phyloP scores from a whole-genome alignment of 352 stramenopile species.

The Globisporangium polare region DNA sequence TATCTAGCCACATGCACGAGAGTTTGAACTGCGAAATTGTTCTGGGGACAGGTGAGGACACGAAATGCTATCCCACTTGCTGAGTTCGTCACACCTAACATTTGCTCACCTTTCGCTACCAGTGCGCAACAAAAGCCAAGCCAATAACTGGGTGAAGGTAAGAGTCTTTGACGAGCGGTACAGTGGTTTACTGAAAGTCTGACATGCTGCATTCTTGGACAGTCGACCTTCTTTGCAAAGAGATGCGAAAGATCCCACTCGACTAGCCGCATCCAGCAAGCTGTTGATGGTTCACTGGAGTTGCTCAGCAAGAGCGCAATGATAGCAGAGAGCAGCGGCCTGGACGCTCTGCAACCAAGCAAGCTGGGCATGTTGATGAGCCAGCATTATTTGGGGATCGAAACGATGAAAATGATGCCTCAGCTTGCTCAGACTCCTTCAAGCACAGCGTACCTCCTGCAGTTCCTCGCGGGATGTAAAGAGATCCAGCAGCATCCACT shows the following conservation, averaged over 20 bases:
- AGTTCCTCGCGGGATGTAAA: constrained; percentile 20
- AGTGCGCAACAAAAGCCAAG: constrained; percentile 30
- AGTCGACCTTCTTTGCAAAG: constrained; percentile 16
- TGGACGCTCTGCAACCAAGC: constrained; percentile 26
- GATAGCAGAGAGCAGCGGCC: constrained; percentile 18
- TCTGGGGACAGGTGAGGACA: constrained; percentile 18
- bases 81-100: no score
- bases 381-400: constrained; percentile 50
- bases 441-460: constrained; percentile 20
- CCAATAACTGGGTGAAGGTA: constrained; percentile 16
- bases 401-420: constrained; percentile 56
- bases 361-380: constrained; percentile 61
- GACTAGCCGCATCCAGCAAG: background rate
- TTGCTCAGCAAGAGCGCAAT: constrained; percentile 30
- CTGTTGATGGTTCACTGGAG: constrained; percentile 28
- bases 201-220: background rate
- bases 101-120: background rate
- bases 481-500: constrained; percentile 25
- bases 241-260: background rate
- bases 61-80: background rate
- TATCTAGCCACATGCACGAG: constrained; percentile 4
- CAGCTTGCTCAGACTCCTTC: constrained; percentile 4
- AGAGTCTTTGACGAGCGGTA: background rate
- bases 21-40: constrained; percentile 18
- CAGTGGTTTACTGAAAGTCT: background rate